Evolutionary conservation across 2,329 filamentous ascomycete genomes (phyloP).

Genomic region (Fusarium albidum): DNA sequence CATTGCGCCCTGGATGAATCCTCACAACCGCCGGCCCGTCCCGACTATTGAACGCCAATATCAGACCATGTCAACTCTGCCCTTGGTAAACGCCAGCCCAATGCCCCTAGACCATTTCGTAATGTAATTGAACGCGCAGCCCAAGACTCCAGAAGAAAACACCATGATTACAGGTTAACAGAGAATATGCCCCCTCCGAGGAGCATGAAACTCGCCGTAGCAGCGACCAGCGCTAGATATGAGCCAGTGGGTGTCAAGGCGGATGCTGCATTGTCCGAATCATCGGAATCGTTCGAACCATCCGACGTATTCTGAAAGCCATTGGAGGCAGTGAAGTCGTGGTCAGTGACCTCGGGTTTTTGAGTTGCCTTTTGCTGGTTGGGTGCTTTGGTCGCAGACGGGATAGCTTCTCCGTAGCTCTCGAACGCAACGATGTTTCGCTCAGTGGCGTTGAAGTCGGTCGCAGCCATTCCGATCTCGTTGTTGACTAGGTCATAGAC

Average conservation of each 20-base stretch:
- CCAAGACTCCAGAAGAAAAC: not conserved
- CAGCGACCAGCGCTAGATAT: constrained; percentile 24
- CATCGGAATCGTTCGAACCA: constrained; percentile 5
- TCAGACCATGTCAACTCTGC: constrained; percentile 29
- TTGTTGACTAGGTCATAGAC: constrained; percentile 68
- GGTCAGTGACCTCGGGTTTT: constrained; percentile 26
- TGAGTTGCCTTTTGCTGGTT: constrained; percentile 46
- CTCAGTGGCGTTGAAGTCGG: constrained; percentile 62
- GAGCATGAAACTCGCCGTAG: constrained; percentile 36
- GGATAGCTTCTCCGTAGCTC: constrained; percentile 58
- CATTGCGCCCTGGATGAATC: constrained; percentile 28
- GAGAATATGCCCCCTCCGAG: constrained; percentile 31
- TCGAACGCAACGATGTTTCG: constrained; percentile 60
- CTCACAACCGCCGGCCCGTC: constrained; percentile 23
- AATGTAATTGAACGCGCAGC: constrained; percentile 10
- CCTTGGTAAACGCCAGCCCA: constrained; percentile 29
- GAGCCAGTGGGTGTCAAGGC: constrained; percentile 19
- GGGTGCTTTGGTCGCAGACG: constrained; percentile 56
- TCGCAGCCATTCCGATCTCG: constrained; percentile 62
- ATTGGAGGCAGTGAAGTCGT: constrained; percentile 40
- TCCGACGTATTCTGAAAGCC: constrained; percentile 41
- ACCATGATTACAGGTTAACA: constrained; percentile 15
- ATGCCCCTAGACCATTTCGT: constrained; percentile 8
- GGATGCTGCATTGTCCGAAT: constrained; percentile 28
- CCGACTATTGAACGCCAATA: constrained; percentile 27